Evolutionary conservation across 352 stramenopile species (phyloP).

Genomic region (Globisporangium spinosum): DNA sequence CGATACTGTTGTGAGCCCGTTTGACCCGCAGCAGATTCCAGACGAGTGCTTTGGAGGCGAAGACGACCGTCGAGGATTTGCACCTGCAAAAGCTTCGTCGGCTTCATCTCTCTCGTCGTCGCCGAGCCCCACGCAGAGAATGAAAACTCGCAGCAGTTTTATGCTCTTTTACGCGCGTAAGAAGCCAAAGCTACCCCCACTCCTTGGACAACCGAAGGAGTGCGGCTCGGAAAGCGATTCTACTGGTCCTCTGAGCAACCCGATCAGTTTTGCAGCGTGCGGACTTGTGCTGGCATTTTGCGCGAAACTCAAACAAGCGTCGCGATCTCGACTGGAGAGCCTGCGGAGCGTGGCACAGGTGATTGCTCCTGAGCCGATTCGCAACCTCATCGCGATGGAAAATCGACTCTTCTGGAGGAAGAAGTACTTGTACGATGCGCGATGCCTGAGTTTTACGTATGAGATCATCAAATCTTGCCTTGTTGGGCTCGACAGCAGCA

Average conservation of each 20-base stretch:
- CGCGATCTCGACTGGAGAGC: conserved; percentile 32
- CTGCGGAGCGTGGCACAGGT: conserved; percentile 45
- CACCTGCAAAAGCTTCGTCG: conserved; percentile 2
- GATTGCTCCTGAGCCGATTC: conserved; percentile 70
- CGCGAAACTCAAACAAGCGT: conserved; percentile 30
- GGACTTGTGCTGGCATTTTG: conserved; percentile 31
- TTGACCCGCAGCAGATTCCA: conserved; percentile 63
- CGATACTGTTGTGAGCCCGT: conserved; percentile 78
- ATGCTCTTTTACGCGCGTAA: conserved; percentile 84
- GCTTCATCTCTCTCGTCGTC: conserved; percentile 17
- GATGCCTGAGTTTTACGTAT: conserved; percentile 79
- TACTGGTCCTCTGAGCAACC: background rate
- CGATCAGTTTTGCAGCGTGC: conserved; percentile 5
- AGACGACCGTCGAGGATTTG: conserved; percentile 27
- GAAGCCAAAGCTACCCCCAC: conserved; percentile 33
- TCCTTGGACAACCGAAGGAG: background rate
- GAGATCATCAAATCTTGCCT: conserved; percentile 66
- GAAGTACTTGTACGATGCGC: conserved; percentile 74
- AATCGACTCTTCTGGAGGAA: conserved; percentile 87
- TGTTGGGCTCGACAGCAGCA: conserved; percentile 27
- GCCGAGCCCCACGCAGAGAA: conserved; percentile 25
- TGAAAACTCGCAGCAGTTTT: conserved; percentile 86
- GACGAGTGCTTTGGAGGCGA: conserved; percentile 72
- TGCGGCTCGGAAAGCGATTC: background rate
- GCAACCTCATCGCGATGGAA: conserved; percentile 70